Conservation (phyloP, 2,329 filamentous ascomycete species). For the Arthroderma sp. region DNA sequence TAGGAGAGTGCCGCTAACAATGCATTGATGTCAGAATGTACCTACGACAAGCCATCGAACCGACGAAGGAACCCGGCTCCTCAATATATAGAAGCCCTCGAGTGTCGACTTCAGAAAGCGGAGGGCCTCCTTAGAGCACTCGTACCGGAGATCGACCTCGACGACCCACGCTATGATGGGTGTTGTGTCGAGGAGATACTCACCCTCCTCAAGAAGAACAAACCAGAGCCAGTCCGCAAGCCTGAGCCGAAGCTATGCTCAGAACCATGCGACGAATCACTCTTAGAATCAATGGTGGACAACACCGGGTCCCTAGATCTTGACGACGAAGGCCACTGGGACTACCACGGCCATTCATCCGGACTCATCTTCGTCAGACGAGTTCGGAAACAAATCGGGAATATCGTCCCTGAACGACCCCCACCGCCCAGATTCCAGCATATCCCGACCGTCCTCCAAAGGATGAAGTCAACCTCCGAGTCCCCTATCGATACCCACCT, state of each 20-base stretch:
- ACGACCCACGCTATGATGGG: constrained; percentile 71
- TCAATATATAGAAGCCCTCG: constrained; percentile 83
- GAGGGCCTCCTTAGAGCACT: constrained; percentile 68
- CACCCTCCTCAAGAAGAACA: constrained; percentile 33
- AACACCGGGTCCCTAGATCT: constrained; percentile 83
- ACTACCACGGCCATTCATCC: constrained; percentile 89
- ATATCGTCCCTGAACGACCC: constrained; percentile 50
- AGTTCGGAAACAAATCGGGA: constrained; percentile 77
- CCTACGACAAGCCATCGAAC: constrained; percentile 90
- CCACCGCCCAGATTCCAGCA: constrained; percentile 37
- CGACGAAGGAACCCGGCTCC: constrained; percentile 79
- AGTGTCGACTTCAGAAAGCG: constrained; percentile 68
- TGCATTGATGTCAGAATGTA: constrained; percentile 54
- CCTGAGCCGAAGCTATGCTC: constrained; percentile 20
- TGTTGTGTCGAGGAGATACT: constrained; percentile 51
- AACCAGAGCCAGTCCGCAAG: constrained; percentile 15
- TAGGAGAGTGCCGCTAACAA: not conserved
- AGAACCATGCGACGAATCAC: constrained; percentile 49
- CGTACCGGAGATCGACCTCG: constrained; percentile 71
- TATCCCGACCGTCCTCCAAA: constrained; percentile 53
- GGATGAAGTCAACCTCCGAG: constrained; percentile 51
- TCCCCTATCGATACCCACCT: constrained; percentile 50
- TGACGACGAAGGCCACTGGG: constrained; percentile 82
- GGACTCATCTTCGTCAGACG: constrained; percentile 77
- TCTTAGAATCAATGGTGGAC: constrained; percentile 89